Evolutionary conservation across 2,329 filamentous ascomycete species (phyloP).

Genomic region (Hymenoscyphus albidus): DNA sequence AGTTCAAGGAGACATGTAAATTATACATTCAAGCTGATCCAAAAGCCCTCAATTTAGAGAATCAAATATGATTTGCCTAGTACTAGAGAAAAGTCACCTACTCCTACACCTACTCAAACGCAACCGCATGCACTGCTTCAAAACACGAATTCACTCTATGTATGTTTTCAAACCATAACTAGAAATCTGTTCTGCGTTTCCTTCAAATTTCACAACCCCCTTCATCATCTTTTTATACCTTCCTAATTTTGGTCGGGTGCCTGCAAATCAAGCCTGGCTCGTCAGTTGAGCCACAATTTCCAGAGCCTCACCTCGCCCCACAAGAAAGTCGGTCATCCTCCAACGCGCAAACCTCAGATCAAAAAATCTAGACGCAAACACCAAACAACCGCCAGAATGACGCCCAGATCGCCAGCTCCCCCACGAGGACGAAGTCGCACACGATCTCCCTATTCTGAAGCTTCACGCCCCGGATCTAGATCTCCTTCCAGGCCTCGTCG

Average conservation of each 20-base stretch:
- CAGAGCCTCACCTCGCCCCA: neutral
- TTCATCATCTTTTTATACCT: no score
- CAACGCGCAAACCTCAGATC: neutral
- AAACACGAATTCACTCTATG: no score
- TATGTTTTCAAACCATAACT: no score
- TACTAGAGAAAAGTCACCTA: no score
- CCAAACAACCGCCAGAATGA: conserved; percentile 18
- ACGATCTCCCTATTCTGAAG: conserved; percentile 32
- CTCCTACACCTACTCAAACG: no score
- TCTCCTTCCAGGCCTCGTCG: conserved; percentile 30
- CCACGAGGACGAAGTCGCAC: conserved; percentile 28
- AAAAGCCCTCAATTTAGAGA: no score
- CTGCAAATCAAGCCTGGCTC: neutral
- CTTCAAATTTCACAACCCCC: no score
- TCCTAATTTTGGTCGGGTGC: neutral
- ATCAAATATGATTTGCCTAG: no score
- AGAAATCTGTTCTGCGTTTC: no score
- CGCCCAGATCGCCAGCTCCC: conserved; percentile 29
- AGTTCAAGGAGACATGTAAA: no score
- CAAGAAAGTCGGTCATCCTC: neutral
- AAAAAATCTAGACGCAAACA: neutral
- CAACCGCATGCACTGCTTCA: no score
- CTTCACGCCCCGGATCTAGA: conserved; percentile 24
- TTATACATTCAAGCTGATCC: no score
- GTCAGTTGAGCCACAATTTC: neutral